phyloP scores from a whole-genome alignment of 441 rosid genomes.

The Biscutella laevigata region DNA sequence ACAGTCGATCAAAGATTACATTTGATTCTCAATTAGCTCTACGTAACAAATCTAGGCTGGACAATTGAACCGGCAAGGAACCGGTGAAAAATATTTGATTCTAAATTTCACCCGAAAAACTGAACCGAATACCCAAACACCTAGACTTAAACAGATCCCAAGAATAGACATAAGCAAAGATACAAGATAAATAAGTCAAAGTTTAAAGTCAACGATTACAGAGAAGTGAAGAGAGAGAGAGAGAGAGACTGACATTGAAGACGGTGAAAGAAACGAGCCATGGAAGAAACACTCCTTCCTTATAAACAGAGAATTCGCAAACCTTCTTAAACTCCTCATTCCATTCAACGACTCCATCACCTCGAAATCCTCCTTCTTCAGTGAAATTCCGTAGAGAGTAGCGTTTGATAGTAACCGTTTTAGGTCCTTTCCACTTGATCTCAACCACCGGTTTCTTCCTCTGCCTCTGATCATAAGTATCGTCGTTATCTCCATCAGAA shows the following conservation, averaged over 20 bases:
- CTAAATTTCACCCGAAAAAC: too few relatives aligned
- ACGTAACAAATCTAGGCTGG: not conserved
- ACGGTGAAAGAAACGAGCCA: constrained; percentile 46
- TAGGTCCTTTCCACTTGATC: constrained; percentile 52
- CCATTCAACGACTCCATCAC: constrained; percentile 48
- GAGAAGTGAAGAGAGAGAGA: not conserved
- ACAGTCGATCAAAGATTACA: not conserved
- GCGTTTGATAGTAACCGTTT: constrained; percentile 26
- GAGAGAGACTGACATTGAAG: constrained; percentile 35
- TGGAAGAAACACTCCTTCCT: constrained; percentile 37
- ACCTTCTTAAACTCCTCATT: constrained; percentile 47
- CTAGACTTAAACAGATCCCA: too few relatives aligned
- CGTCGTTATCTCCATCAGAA: constrained; percentile 19
- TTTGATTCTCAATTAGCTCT: not conserved
- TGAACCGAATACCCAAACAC: too few relatives aligned
- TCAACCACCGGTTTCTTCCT: constrained; percentile 43
- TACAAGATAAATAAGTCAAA: not conserved
- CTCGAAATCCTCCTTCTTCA: constrained; percentile 36
- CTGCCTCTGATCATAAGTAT: constrained; percentile 3
- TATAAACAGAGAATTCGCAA: constrained; percentile 38
- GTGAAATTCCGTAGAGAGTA: constrained; percentile 34
- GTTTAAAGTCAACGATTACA: not conserved
- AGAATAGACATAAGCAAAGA: too few relatives aligned
- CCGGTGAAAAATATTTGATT: too few relatives aligned
- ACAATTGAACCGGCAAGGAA: too few relatives aligned